Base-by-base conservation (phyloP, 2,329 filamentous ascomycete species). In the Neurospora crassa region DNA sequence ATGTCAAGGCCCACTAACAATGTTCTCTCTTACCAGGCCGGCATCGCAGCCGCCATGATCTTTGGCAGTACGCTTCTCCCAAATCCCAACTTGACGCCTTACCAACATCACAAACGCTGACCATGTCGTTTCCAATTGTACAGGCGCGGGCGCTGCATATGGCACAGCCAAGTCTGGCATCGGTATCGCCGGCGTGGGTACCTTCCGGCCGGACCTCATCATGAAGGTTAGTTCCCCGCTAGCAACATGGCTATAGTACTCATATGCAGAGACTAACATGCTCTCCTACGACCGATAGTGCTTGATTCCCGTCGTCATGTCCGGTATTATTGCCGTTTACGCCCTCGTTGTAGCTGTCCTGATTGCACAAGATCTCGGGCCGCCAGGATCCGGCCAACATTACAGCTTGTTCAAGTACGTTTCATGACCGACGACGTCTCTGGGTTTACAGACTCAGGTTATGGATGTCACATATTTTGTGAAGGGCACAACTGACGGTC, bases 311-410 rank as follows among this genome's bases (percentile, higher is more conserved):
- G 92, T 96, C 75, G 91, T 99, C 85, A 99, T 99, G 96, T 97
- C 96, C 77, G 96, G 96, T 89, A 99, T 99, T 80, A 93, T 99
- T 79, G 96, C 96, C 72, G 96, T 99, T 76, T 99, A 99, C 84
- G 93, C 94, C 69, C 92, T 99, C 77, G 96, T 99, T 78, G 94
- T 99, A 76, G 92, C 95, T 20, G 96, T 99, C 79, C 89, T 99
- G 76, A 99, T 99, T 80, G 93, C 94, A 71, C 91, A 93, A 82
- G 93, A 97, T 81, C 89, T 98, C 80, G 87, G 86, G 68, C 92
- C 94, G 40, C 91, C 91, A 71, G 86, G 87, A 18, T 83, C 83
- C 24, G 84, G 87, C 75, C 80, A 82, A 71, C 86, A 86, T 79
- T 97, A 97, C 84, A 94, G 90, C 79, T 85, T 98, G 75, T 99